phyloP scores from a whole-genome alignment of 441 rosid species.

The Gossypium lobatum region DNA sequence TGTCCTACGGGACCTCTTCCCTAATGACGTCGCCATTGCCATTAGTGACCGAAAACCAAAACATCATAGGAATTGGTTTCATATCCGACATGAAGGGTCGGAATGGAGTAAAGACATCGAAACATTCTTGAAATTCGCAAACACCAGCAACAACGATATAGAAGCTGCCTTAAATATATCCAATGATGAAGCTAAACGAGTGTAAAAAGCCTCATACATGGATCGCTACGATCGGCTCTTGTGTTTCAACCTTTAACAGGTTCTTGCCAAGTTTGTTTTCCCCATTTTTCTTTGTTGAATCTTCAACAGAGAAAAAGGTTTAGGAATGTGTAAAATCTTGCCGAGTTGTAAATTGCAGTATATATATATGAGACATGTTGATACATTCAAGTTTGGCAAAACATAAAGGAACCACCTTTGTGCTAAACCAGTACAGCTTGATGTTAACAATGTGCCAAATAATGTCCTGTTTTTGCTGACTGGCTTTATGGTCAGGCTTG shows the following conservation, averaged over 20 bases:
- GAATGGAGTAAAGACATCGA: conserved; percentile 32
- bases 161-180: conserved; percentile 32
- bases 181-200: background rate
- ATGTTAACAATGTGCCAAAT: background rate
- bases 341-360: background rate
- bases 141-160: conserved; percentile 29
- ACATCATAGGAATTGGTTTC: conserved; percentile 46
- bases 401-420: background rate
- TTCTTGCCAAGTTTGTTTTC: conserved; percentile 10
- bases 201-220: background rate
- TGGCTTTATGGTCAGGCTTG: no score
- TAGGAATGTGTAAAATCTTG: background rate
- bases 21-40: conserved; percentile 83
- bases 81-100: conserved; percentile 32
- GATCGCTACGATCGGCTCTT: background rate
- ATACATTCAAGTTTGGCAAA: background rate
- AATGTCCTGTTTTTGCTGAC: background rate
- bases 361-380: background rate
- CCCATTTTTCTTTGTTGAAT: background rate
- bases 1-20: conserved; percentile 63
- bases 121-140: conserved; percentile 37
- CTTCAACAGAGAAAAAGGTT: conserved; percentile 2
- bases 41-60: conserved; percentile 59
- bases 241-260: background rate
- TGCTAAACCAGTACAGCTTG: background rate